Evolutionary conservation across 1,284 basidiomycete species (phyloP).

Genomic region (Trametes pubescens): DNA sequence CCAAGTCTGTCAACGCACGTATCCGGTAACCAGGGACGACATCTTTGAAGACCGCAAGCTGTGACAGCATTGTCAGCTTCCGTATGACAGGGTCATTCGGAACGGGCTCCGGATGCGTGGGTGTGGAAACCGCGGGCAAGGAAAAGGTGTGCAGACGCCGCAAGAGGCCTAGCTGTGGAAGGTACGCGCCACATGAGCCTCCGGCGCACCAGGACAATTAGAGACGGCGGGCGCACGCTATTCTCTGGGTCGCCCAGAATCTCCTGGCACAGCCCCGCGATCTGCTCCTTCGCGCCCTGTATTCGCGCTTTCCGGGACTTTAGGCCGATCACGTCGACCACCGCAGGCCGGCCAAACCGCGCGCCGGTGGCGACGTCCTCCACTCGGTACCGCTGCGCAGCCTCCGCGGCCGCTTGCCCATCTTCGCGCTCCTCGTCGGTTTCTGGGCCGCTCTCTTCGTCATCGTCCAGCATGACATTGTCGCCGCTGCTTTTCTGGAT

Average conservation of each 20-base stretch:
- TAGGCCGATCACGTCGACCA: slow-evolving; percentile 76
- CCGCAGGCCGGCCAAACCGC: slow-evolving; percentile 83
- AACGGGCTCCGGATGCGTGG: slow-evolving; percentile 71
- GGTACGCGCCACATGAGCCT: slow-evolving; percentile 26
- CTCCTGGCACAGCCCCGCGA: slow-evolving; percentile 89
- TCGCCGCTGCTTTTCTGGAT: slow-evolving; percentile 61
- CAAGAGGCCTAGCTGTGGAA: slow-evolving; percentile 78
- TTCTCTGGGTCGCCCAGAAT: slow-evolving; percentile 89
- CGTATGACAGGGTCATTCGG: slow-evolving; percentile 86
- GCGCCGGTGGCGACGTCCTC: slow-evolving; percentile 82
- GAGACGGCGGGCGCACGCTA: slow-evolving; percentile 58
- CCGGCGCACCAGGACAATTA: slow-evolving; percentile 25
- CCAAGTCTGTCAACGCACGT: slow-evolving; percentile 87
- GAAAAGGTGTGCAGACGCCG: slow-evolving; percentile 89
- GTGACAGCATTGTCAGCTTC: slow-evolving; percentile 88
- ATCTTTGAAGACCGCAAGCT: slow-evolving; percentile 96
- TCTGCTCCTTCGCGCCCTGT: slow-evolving; percentile 88
- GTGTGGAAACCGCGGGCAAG: slow-evolving; percentile 72
- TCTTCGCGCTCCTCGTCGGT: slow-evolving; percentile 49
- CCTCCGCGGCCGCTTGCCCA: slow-evolving; percentile 41
- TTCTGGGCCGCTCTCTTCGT: slow-evolving; percentile 51
- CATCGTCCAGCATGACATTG: slow-evolving; percentile 45
- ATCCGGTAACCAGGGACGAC: slow-evolving; percentile 93
- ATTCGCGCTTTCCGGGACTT: slow-evolving; percentile 76
- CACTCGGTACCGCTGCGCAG: slow-evolving; percentile 40